A percentile compares a stretch with the other conserved stretches of the same genome.
These are phyloP conservation scores for Boletellus ananiceps DNA, from an alignment of 768 basidiomycete species.

Conservation along the genomic window DNA sequence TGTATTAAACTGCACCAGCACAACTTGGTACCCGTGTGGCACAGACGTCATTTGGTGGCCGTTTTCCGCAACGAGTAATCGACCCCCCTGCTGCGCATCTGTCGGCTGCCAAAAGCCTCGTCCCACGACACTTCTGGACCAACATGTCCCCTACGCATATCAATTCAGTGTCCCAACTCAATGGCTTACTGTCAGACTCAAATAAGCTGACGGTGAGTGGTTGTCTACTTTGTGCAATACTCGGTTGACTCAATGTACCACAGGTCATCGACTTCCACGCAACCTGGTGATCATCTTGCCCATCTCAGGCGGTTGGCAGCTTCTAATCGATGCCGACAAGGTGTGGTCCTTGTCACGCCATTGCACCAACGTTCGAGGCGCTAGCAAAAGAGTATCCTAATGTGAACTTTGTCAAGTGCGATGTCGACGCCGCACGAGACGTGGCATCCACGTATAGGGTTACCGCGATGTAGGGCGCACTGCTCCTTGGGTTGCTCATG, in stretches of 20 bases:
- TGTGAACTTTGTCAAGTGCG: slow-evolving; percentile 82
- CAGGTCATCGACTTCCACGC: slow-evolving; percentile 88
- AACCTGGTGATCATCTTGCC: slow-evolving; percentile 50
- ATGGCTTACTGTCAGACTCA: slow-evolving; percentile 52
- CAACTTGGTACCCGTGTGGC: too few relatives aligned
- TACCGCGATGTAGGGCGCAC: slow-evolving; percentile 60
- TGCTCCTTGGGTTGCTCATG: neutral
- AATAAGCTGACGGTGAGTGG: slow-evolving; percentile 59
- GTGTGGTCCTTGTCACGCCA: slow-evolving; percentile 84
- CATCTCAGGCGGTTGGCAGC: neutral
- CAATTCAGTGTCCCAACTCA: slow-evolving; percentile 58
- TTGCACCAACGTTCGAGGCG: slow-evolving; percentile 71
- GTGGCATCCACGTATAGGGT: slow-evolving; percentile 61
- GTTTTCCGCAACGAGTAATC: neutral
- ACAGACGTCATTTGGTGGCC: neutral
- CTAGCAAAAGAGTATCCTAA: slow-evolving; percentile 62
- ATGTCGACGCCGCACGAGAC: slow-evolving; percentile 67
- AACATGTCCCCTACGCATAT: slow-evolving; percentile 61
- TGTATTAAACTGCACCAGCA: too few relatives aligned
- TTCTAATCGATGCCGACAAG: slow-evolving; percentile 34
- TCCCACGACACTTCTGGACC: neutral
- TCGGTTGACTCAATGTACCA: neutral
- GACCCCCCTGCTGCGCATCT: neutral
- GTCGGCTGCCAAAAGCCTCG: too few relatives aligned
- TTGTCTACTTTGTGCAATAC: neutral